Conservation (phyloP, 2,329 filamentous ascomycete species). For the Epichloe bromicola region DNA sequence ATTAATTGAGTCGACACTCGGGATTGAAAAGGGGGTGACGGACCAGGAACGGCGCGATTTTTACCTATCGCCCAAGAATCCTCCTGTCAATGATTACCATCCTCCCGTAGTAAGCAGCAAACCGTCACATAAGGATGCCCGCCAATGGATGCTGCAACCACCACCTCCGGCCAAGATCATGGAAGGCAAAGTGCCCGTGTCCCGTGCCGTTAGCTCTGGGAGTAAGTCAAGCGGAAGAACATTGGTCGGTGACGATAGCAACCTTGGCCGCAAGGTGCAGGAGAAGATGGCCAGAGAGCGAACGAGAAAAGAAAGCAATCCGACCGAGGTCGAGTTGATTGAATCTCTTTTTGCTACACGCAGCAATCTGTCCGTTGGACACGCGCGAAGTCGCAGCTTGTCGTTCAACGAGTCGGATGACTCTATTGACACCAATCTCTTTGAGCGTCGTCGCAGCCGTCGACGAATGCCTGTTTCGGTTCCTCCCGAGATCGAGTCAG, state of each 20-base stretch:
- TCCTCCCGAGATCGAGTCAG: conserved; percentile 19
- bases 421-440: conserved; percentile 15
- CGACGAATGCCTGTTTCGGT: conserved; percentile 17
- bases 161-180: conserved; percentile 83
- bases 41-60: conserved; percentile 45
- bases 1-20: conserved; percentile 37
- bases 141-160: conserved; percentile 85
- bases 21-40: conserved; percentile 38
- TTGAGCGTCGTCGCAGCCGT: conserved; percentile 15
- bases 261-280: conserved; percentile 29
- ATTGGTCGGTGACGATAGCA: conserved; percentile 26
- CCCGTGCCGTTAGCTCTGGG: conserved; percentile 45
- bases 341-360: conserved; percentile 26
- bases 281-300: conserved; percentile 34
- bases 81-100: conserved; percentile 75
- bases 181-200: conserved; percentile 69
- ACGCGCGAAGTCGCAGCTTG: conserved; percentile 23
- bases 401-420: conserved; percentile 26
- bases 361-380: conserved; percentile 19
- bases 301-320: conserved; percentile 27
- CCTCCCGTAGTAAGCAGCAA: conserved; percentile 72
- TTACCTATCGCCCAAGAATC: conserved; percentile 47
- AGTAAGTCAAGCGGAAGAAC: conserved; percentile 37
- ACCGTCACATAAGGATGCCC: conserved; percentile 54
- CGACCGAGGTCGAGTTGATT: conserved; percentile 31